phyloP scores from a whole-genome alignment of 345 rosid genomes.

The Punica granatum region DNA sequence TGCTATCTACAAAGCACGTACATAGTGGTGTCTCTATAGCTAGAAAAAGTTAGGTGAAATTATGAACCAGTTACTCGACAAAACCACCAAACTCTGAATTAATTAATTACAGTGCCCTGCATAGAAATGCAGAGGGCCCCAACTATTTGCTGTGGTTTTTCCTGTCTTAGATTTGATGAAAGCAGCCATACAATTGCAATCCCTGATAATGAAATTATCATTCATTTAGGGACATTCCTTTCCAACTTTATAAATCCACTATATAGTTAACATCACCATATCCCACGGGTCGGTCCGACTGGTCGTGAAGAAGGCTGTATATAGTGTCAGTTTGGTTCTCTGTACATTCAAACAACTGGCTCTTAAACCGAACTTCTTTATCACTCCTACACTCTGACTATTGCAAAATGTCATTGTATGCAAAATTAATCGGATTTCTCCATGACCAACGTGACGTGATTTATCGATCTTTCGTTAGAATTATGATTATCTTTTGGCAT shows the following conservation, averaged over 20 bases:
- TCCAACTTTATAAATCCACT: not conserved
- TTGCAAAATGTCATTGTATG: not conserved
- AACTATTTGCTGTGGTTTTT: not conserved
- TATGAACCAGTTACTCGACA: not conserved
- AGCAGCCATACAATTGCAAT: not conserved
- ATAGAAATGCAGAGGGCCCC: not conserved
- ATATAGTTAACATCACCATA: not conserved
- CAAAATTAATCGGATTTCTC: not conserved
- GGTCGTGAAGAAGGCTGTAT: too few relatives aligned
- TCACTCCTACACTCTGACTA: too few relatives aligned
- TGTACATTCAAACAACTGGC: too few relatives aligned
- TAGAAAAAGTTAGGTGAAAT: not conserved
- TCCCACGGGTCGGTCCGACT: not conserved
- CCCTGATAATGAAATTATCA: not conserved
- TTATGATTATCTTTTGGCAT: too few relatives aligned
- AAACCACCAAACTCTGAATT: not conserved
- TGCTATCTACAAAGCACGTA: not conserved
- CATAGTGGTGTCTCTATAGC: not conserved
- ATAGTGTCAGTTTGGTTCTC: too few relatives aligned
- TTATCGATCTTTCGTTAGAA: too few relatives aligned
- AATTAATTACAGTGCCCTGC: not conserved
- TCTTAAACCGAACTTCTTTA: too few relatives aligned
- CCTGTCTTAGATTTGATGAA: not conserved
- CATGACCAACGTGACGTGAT: too few relatives aligned
- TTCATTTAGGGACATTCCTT: not conserved